These are phyloP conservation scores for Pleurotus eryngii DNA, from an alignment of 768 basidiomycete genomes.

Conservation along the genomic window DNA sequence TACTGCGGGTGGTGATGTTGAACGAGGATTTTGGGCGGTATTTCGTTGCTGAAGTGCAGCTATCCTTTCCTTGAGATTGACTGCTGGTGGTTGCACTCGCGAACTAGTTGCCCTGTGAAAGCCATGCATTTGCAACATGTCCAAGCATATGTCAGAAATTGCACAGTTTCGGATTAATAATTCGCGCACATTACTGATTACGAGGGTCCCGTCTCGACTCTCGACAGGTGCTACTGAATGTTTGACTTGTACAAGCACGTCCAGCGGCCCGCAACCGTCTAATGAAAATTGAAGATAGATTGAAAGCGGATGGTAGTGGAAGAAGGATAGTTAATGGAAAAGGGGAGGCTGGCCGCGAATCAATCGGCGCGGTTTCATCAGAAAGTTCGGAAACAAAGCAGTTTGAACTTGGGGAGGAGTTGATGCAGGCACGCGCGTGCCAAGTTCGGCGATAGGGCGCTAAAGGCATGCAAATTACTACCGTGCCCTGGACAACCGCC, in stretches of 20 bases:
- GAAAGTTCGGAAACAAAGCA: neutral
- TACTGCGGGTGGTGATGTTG: slow-evolving; percentile 15
- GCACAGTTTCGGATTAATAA: too few species aligned
- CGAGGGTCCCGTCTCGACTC: too few species aligned
- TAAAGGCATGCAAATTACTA: neutral
- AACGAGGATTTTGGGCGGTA: slow-evolving; percentile 17
- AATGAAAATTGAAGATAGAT: neutral
- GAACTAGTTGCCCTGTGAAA: slow-evolving; percentile 19
- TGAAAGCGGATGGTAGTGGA: neutral
- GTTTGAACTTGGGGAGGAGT: neutral
- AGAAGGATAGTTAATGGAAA: slow-evolving; percentile 1
- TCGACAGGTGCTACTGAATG: neutral
- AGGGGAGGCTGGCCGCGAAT: slow-evolving; percentile 1
- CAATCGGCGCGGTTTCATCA: slow-evolving; percentile 6
- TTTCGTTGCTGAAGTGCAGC: slow-evolving; percentile 73
- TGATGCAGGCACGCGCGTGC: neutral
- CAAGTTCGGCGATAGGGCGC: neutral
- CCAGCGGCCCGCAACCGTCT: slow-evolving; percentile 2
- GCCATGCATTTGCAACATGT: too few species aligned
- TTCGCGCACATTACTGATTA: too few species aligned
- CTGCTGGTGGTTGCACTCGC: slow-evolving; percentile 30
- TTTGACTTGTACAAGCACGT: slow-evolving; percentile 1
- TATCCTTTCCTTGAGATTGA: slow-evolving; percentile 78
- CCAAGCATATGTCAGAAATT: too few species aligned
- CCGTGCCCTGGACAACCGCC: neutral